These are phyloP conservation scores for Copromyces sp. DNA, from an alignment of 495 filamentous ascomycete genomes.

Conservation along the genomic window DNA sequence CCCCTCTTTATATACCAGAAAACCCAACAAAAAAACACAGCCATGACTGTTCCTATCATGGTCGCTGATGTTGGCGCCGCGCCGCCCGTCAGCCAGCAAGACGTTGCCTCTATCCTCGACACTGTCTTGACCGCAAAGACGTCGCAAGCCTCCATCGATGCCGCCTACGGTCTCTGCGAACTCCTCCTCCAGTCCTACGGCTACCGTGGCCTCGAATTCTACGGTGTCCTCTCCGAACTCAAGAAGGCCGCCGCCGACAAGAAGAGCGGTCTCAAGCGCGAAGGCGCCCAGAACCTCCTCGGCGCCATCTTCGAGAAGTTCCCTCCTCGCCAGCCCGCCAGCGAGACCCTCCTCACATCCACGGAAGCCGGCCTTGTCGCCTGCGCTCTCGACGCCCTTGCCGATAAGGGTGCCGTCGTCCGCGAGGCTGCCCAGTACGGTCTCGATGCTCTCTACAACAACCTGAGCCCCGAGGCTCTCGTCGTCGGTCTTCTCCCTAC, in stretches of 20 bases:
- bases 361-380: slow-evolving; percentile 66
- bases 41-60: slow-evolving; percentile 26
- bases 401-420: slow-evolving; percentile 84
- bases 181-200: slow-evolving; percentile 70
- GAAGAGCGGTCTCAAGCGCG: slow-evolving; percentile 77
- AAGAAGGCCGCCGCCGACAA: slow-evolving; percentile 88
- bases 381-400: slow-evolving; percentile 70
- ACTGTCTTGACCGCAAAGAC: slow-evolving; percentile 70
- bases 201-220: slow-evolving; percentile 58
- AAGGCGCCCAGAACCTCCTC: slow-evolving; percentile 90
- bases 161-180: slow-evolving; percentile 71
- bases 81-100: slow-evolving; percentile 56
- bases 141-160: slow-evolving; percentile 80
- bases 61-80: slow-evolving; percentile 22
- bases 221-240: slow-evolving; percentile 61
- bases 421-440: slow-evolving; percentile 90
- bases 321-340: slow-evolving; percentile 63
- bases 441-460: slow-evolving; percentile 74
- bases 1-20: neutral
- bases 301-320: slow-evolving; percentile 89
- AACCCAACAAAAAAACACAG: neutral
- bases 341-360: slow-evolving; percentile 69
- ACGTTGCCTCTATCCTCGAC: slow-evolving; percentile 61
- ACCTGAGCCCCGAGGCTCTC: slow-evolving; percentile 69
- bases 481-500: slow-evolving; percentile 69